A percentile compares a stretch with the other conserved stretches of the same genome.
These are phyloP conservation scores for Keithomyces neogunnii DNA, from an alignment of 2,329 filamentous ascomycete species.

Conservation along the genomic window DNA sequence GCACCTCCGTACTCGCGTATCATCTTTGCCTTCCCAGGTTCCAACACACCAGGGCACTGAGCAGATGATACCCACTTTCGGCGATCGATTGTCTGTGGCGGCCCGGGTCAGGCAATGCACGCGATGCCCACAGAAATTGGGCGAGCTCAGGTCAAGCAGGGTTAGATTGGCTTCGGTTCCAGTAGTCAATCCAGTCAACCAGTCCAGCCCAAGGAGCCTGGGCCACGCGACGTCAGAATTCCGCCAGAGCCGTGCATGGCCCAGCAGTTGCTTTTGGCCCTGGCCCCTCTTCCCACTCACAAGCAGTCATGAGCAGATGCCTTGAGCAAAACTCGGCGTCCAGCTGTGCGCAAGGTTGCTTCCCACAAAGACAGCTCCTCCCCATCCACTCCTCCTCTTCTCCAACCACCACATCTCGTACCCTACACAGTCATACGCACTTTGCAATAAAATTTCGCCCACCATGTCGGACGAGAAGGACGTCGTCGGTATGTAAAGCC, in stretches of 20 bases:
- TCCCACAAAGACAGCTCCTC: slow-evolving; percentile 6
- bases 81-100: background rate
- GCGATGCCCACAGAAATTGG: background rate
- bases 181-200: too few relatives aligned
- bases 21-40: too few relatives aligned
- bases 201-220: too few relatives aligned
- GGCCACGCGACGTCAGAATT: too few relatives aligned
- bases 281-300: slow-evolving; percentile 3
- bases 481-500: slow-evolving; percentile 29
- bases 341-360: background rate
- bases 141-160: background rate
- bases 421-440: background rate
- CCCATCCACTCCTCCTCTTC: slow-evolving; percentile 1
- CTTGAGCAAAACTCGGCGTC: background rate
- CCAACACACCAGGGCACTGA: background rate
- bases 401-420: background rate
- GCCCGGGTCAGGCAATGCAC: background rate
- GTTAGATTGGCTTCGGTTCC: background rate
- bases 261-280: too few relatives aligned
- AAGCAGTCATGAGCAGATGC: background rate
- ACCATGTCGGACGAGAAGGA: slow-evolving; percentile 39
- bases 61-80: background rate
- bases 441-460: slow-evolving; percentile 13
- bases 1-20: too few relatives aligned
- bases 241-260: too few relatives aligned